Evolutionary conservation across 1,139 yeast genomes (phyloP), one percentile per base, ranked within the genome.

Genomic region (Blastobotrys buckinghamii): DNA sequence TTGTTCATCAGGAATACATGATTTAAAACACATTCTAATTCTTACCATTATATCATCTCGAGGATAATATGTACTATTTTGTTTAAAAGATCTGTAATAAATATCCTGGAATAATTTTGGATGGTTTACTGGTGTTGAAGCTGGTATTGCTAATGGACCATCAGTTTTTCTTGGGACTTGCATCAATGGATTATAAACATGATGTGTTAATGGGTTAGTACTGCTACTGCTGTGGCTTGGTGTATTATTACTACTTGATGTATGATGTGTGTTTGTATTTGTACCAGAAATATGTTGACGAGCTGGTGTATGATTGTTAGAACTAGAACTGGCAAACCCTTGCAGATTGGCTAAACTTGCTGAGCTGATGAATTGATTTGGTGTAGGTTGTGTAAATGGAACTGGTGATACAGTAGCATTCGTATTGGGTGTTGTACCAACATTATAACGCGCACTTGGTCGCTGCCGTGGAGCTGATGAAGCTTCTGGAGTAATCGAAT

Each of bases 1-100:
- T 34, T 81, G 70, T 60, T 85, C 95, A 17, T 73, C 68, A 34
- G 70, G 74, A 27, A 84, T 66, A 1, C 81, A 83, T 5, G 81
- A 75, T 55, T 73, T 73, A 53, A 85, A 75, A 1, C 89, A 77
- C 79, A 85, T 75, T 45, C 73, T 70, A 44, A 85, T 76, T 47
- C 95, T 71, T 27, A 69, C 64, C 29, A 57, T 48, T 41, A 55
- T 52, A n/a, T 53, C 38, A 37, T 39, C 34, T 48, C 49, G 39
- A 6, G n/a, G 32, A 3, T 5, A 29, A 29, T 29, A 12, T 29
- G 32, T 6, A 36, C 29, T 24, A 20, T 32, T 44, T 19, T 42
- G 46, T 32, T 45, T 49, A 33, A 44, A 54, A 16, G 39, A 47
- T 6, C 46, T 53, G 42, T 59, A 62, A 33, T 55, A 52, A 17